Conservation (phyloP, 257 asterid species). For the Jacaranda copaia region DNA sequence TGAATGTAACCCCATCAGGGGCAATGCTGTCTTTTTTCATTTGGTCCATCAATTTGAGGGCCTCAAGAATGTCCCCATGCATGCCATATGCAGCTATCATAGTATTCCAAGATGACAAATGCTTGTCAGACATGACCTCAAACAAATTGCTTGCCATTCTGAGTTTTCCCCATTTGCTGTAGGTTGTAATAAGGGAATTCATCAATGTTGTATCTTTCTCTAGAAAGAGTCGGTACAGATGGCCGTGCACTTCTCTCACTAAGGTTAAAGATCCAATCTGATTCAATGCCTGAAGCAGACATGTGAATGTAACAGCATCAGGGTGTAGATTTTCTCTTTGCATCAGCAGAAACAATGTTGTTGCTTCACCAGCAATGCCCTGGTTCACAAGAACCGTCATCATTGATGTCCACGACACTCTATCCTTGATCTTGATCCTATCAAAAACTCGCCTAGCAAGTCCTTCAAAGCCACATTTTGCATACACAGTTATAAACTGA, state of each 20-base stretch:
- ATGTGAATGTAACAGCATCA: constrained; percentile 54
- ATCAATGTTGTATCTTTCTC: constrained; percentile 43
- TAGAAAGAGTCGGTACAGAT: constrained; percentile 36
- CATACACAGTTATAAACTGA: constrained; percentile 49
- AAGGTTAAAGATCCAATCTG: constrained; percentile 48
- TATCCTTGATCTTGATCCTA: constrained; percentile 44
- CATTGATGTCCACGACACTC: constrained; percentile 64
- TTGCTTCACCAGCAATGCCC: constrained; percentile 48
- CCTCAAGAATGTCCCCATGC: constrained; percentile 55
- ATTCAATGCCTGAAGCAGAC: constrained; percentile 57
- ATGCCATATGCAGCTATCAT: constrained; percentile 68
- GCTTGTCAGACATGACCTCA: constrained; percentile 42
- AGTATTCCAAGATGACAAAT: constrained; percentile 62
- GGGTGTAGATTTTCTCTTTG: constrained; percentile 45
- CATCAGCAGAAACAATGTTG: constrained; percentile 52
- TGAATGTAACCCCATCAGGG: constrained; percentile 61
- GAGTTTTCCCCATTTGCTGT: constrained; percentile 61
- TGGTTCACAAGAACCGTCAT: constrained; percentile 49
- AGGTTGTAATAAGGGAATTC: constrained; percentile 59
- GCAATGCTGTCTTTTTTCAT: constrained; percentile 44
- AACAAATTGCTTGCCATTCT: constrained; percentile 48
- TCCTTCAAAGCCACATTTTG: constrained; percentile 47
- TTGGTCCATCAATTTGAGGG: constrained; percentile 47
- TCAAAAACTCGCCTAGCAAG: constrained; percentile 47
- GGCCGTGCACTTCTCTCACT: constrained; percentile 56